A percentile compares a stretch with the other conserved stretches of the same genome.
Evolutionary conservation across 2,329 filamentous ascomycete genomes (phyloP).

Genomic region (Xylariaceae sp.): DNA sequence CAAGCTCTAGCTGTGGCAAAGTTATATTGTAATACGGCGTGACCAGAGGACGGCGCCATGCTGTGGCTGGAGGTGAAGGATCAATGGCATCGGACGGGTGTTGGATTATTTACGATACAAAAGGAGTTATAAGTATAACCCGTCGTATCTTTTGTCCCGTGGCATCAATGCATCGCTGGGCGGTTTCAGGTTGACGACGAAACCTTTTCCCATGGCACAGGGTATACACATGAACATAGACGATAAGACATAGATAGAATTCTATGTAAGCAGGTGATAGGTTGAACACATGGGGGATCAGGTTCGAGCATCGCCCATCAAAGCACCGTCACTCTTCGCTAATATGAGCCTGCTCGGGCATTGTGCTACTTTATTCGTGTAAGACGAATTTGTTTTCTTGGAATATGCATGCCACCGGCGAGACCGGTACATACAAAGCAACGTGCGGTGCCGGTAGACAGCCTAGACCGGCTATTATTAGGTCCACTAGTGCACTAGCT

Average conservation of each 20-base stretch:
- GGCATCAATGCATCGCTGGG: constrained; percentile 7
- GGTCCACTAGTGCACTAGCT: no score
- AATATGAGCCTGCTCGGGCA: neutral
- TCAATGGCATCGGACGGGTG: constrained; percentile 9
- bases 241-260: neutral
- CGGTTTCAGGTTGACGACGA: constrained; percentile 4
- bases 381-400: neutral
- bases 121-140: constrained; percentile 13
- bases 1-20: constrained; percentile 1
- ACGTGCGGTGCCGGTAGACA: no score
- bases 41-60: neutral
- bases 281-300: neutral
- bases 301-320: neutral
- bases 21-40: neutral
- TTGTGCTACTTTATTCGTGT: neutral
- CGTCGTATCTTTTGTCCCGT: neutral
- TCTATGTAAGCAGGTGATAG: neutral
- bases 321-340: neutral
- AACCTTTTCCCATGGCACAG: neutral
- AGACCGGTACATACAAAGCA: no score
- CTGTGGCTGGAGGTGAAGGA: no score
- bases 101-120: constrained; percentile 16
- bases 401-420: no score
- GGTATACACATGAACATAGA: constrained; percentile 1
- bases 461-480: no score